Conservation (phyloP, 495 filamentous ascomycete genomes). For the Hyaloscypha finlandica region DNA sequence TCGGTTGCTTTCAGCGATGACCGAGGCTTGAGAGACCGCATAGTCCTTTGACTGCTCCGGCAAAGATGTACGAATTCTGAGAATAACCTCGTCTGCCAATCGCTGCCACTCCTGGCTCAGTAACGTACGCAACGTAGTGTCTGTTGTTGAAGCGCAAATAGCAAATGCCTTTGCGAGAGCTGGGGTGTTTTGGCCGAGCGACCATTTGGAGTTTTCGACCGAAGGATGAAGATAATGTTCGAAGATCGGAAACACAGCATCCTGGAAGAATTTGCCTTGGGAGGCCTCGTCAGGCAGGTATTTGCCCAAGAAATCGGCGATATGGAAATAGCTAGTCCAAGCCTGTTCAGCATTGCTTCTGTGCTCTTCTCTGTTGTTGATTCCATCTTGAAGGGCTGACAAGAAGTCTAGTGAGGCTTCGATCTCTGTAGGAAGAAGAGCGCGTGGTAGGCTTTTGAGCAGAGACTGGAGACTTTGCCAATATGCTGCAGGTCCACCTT, state of each 20-base stretch:
- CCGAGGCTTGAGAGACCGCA: constrained; percentile 63
- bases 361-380: constrained; percentile 73
- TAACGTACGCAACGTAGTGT: constrained; percentile 20
- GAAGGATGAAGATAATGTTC: constrained; percentile 56
- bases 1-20: constrained; percentile 60
- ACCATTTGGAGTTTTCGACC: constrained; percentile 50
- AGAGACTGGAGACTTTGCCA: constrained; percentile 66
- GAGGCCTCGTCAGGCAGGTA: constrained; percentile 32
- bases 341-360: constrained; percentile 63
- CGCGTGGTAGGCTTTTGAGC: constrained; percentile 57
- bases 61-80: constrained; percentile 64
- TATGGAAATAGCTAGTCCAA: constrained; percentile 72
- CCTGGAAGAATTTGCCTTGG: constrained; percentile 45
- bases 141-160: constrained; percentile 15
- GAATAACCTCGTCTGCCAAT: constrained; percentile 35
- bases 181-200: constrained; percentile 1
- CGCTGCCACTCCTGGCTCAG: constrained; percentile 29
- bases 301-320: constrained; percentile 49
- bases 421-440: constrained; percentile 49
- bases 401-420: constrained; percentile 58
- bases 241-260: constrained; percentile 57
- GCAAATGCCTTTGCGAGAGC: constrained; percentile 20
- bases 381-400: constrained; percentile 64
- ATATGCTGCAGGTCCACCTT: constrained; percentile 65
- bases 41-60: constrained; percentile 80